These are phyloP conservation scores for Capsicum pubescens DNA, from an alignment of 257 asterid species.

Conservation along the genomic window DNA sequence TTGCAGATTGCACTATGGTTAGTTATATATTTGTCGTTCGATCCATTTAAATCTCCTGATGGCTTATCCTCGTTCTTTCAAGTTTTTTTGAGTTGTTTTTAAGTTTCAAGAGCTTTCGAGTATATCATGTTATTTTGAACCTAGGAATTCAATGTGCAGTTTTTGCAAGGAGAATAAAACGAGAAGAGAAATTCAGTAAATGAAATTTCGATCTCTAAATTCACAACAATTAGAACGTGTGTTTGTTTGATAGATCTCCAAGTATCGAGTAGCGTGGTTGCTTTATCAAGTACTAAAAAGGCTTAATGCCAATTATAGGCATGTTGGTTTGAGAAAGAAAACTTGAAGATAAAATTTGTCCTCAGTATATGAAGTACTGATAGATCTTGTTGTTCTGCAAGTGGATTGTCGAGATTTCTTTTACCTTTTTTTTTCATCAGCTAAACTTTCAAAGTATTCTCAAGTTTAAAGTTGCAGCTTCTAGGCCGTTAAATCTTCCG, in stretches of 20 bases:
- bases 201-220: background rate
- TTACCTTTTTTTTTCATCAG: background rate
- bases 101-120: background rate
- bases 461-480: background rate
- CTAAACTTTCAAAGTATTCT: background rate
- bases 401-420: background rate
- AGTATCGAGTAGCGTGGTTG: background rate
- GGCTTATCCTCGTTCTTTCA: background rate
- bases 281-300: background rate
- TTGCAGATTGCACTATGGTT: conserved; percentile 90
- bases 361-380: background rate
- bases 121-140: background rate
- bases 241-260: background rate
- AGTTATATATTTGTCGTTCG: conserved; percentile 25
- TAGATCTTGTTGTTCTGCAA: background rate
- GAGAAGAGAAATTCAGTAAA: background rate
- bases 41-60: background rate
- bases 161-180: no score
- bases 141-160: background rate
- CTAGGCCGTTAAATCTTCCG: background rate
- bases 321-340: background rate
- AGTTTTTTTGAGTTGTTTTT: background rate
- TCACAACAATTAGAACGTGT: background rate
- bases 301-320: background rate
- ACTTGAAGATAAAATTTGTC: background rate